Percentiles rank a stretch among this genome's conserved stretches.
Conservation (phyloP, 352 stramenopile genomes). For the Globisporangium okanoganense region DNA sequence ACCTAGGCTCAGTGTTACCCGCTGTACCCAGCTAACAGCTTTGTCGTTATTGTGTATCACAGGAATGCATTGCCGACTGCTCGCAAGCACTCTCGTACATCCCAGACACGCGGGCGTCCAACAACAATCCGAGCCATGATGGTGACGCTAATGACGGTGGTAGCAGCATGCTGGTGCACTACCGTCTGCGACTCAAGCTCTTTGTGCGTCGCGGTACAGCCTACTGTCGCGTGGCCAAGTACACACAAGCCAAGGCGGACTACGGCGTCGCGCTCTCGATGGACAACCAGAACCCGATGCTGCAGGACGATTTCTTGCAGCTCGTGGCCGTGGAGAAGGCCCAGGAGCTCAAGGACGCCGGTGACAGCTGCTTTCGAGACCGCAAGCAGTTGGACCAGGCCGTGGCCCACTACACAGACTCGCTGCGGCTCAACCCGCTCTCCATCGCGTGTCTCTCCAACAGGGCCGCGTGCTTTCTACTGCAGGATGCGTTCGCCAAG, state of each 20-base stretch:
- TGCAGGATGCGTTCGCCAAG: slow-evolving; percentile 35
- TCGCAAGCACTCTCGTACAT: slow-evolving; percentile 60
- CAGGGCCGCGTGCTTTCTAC: slow-evolving; percentile 60
- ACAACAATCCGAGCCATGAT: slow-evolving; percentile 9
- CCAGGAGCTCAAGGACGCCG: slow-evolving; percentile 40
- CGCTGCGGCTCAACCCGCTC: slow-evolving; percentile 46
- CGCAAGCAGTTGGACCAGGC: slow-evolving; percentile 35
- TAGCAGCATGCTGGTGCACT: slow-evolving; percentile 33
- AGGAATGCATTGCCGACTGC: slow-evolving; percentile 67
- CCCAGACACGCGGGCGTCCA: slow-evolving; percentile 44
- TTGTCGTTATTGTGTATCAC: background rate
- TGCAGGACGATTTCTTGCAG: slow-evolving; percentile 67
- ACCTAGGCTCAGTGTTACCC: background rate
- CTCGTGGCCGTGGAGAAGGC: slow-evolving; percentile 57
- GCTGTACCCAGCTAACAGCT: background rate
- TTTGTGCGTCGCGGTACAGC: slow-evolving; percentile 70
- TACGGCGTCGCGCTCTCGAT: slow-evolving; percentile 77
- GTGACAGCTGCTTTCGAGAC: slow-evolving; percentile 42
- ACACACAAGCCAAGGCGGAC: slow-evolving; percentile 66
- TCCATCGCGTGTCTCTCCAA: slow-evolving; percentile 78
- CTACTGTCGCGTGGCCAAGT: slow-evolving; percentile 56
- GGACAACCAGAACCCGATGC: slow-evolving; percentile 61
- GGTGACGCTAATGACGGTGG: background rate
- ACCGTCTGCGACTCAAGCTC: slow-evolving; percentile 70
- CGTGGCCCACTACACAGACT: slow-evolving; percentile 52